Evolutionary conservation across 768 basidiomycete genomes (phyloP), one percentile per base, ranked within the genome.

Genomic region (Boletales sp.): DNA sequence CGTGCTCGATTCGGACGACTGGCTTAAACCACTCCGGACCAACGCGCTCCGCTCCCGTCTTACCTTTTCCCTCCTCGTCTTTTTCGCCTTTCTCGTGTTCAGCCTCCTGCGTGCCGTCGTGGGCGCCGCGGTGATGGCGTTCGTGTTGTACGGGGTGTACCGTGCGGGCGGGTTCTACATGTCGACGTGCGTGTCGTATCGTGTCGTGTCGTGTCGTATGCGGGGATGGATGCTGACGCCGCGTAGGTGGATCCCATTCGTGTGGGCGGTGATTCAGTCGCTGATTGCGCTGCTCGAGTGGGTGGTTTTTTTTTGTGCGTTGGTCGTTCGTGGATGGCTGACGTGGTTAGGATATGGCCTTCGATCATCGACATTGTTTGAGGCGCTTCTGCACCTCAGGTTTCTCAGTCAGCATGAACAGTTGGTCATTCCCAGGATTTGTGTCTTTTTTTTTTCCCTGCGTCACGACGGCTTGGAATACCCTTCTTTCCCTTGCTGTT

Each of bases 161-260:
- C 63, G 61, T 15, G 67, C 68, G 0, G 72, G 66, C 2, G 57
- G 60, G 15, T 74, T 69, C 51, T 67, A 69, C 48, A 70, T 74
- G 67, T 73, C 72, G 8, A 75, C 74, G 72, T 75, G 48, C 46
- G 71, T 36, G 33, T 34, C 11, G 33, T 34, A 8, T 34, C 14
- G 33, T 10, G n/a, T n/a, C 46, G 71, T 36, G 33, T 34, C 11
- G 33, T 34, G 33, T 34, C 14, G 33, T 10, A 2, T 34, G 33
- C 14, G 33, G 33, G 6, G 4, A 10, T 14, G 33, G 10, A 11
- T 34, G 10, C 33, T 34, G 33, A 34, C 33, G 11, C 3, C 4
- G 10, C 11, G 18, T 42, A 73, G 71, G 25, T 75, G 75, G 75
- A 58, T 76, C 19, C 74, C 75, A 11, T 74, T 75, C 44, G 46